phyloP scores from a whole-genome alignment of 345 rosid species.

The Lumnitzera racemosa region DNA sequence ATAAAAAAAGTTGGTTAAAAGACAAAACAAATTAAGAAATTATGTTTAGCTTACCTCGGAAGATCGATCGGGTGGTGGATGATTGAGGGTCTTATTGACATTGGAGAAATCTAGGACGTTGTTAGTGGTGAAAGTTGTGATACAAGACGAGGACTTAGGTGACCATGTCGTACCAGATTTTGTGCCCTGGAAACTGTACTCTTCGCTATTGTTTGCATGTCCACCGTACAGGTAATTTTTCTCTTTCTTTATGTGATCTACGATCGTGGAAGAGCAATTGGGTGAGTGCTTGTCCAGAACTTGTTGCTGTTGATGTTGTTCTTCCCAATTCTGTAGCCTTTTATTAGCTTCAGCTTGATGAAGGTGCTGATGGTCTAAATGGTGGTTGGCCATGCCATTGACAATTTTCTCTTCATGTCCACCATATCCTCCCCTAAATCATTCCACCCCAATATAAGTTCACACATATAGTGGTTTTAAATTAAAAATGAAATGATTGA shows the following conservation, averaged over 20 bases:
- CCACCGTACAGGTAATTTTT: slow-evolving; percentile 39
- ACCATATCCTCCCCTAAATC: slow-evolving; percentile 58
- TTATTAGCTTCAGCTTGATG: slow-evolving; percentile 13
- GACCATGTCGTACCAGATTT: slow-evolving; percentile 18
- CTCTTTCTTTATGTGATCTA: slow-evolving; percentile 58
- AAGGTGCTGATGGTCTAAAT: slow-evolving; percentile 10
- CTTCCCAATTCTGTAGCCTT: slow-evolving; percentile 54
- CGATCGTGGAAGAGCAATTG: slow-evolving; percentile 13
- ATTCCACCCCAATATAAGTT: background rate
- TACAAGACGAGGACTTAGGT: slow-evolving; percentile 31
- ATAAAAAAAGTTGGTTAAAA: background rate
- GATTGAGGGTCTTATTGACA: slow-evolving; percentile 42
- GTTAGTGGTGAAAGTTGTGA: slow-evolving; percentile 50
- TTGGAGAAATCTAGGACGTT: slow-evolving; percentile 67
- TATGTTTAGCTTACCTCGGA: slow-evolving; percentile 43
- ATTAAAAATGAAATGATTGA: no score
- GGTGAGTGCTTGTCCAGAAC: slow-evolving; percentile 38
- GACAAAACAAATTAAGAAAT: background rate
- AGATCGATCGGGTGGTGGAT: slow-evolving; percentile 60
- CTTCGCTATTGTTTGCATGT: slow-evolving; percentile 25
- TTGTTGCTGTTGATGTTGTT: slow-evolving; percentile 24
- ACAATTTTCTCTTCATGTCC: slow-evolving; percentile 31
- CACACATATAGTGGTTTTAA: no score
- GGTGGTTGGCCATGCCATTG: slow-evolving; percentile 13
- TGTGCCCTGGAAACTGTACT: slow-evolving; percentile 14